phyloP scores from a whole-genome alignment of 768 basidiomycete species.

The Pulveroboletus sp. region DNA sequence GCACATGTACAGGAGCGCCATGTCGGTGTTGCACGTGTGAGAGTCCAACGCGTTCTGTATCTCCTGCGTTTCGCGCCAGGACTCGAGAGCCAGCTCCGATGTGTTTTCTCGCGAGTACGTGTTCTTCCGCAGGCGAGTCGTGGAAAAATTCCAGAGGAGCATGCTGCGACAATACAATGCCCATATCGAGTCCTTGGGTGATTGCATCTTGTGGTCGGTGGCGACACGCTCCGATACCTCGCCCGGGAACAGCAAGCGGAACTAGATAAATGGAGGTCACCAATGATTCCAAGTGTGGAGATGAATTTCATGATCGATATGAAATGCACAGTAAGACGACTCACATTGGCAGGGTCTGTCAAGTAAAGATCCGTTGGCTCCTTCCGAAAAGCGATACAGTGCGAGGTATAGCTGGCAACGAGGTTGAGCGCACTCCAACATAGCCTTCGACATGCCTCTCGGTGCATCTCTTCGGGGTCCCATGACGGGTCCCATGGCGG shows the following conservation, averaged over 20 bases:
- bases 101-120: conserved; percentile 47
- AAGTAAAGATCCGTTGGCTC: conserved; percentile 57
- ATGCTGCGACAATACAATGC: conserved; percentile 79
- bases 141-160: conserved; percentile 75
- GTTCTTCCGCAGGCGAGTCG: conserved; percentile 46
- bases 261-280: conserved; percentile 14
- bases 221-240: conserved; percentile 58
- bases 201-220: conserved; percentile 41
- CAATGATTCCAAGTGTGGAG: conserved; percentile 10
- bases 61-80: conserved; percentile 62
- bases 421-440: conserved; percentile 75
- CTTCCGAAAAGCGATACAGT: conserved; percentile 63
- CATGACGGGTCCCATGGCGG: conserved; percentile 64
- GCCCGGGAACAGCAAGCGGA: conserved; percentile 67
- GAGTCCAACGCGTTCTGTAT: conserved; percentile 66
- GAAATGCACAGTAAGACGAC: conserved; percentile 21
- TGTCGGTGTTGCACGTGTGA: conserved; percentile 72
- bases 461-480: conserved; percentile 51
- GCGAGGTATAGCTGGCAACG: conserved; percentile 64
- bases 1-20: conserved; percentile 60
- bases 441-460: conserved; percentile 72
- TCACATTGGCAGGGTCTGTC: conserved; percentile 65
- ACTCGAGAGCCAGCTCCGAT: conserved; percentile 56
- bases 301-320: conserved; percentile 2
- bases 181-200: conserved; percentile 78